Conservation (phyloP, 371 early-diverging fungal species). For the Actinomortierella wolfii region DNA sequence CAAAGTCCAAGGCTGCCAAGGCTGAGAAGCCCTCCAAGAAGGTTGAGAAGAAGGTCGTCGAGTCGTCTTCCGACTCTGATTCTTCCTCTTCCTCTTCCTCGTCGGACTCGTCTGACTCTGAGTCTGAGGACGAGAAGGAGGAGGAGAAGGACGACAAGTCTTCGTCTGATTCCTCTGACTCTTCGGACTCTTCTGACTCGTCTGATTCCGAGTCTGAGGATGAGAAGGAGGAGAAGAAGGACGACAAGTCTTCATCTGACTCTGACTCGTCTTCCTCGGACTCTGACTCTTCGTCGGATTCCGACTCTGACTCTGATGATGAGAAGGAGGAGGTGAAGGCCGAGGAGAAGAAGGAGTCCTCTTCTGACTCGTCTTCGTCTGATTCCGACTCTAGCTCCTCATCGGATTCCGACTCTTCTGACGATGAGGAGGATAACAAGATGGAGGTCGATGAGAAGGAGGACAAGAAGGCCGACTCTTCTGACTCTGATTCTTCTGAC, state of each 20-base stretch:
- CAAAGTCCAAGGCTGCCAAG: constrained; percentile 37
- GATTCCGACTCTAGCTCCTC: constrained; percentile 17
- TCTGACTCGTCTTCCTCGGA: constrained; percentile 10
- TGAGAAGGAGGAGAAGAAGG: constrained; percentile 9
- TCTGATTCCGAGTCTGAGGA: constrained; percentile 18
- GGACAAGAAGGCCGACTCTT: constrained; percentile 20
- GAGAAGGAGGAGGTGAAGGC: constrained; percentile 24
- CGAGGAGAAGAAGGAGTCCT: constrained; percentile 15
- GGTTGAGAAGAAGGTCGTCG: constrained; percentile 44
- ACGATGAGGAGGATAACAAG: constrained; percentile 44
- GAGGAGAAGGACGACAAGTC: constrained; percentile 17
- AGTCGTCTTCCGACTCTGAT: constrained; percentile 28
- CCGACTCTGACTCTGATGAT: constrained; percentile 22
- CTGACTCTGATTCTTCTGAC: constrained; percentile 18
- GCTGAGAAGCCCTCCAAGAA: constrained; percentile 42
- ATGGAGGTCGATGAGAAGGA: constrained; percentile 30
- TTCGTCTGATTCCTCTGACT: constrained; percentile 17
- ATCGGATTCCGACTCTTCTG: constrained; percentile 33
- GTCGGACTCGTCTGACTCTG: constrained; percentile 22
- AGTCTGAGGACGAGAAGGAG: constrained; percentile 28
- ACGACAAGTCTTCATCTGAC: constrained; percentile 15
- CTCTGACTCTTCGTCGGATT: constrained; percentile 15
- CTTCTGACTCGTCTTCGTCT: constrained; percentile 18
- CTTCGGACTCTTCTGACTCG: constrained; percentile 16
- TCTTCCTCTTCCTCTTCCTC: constrained; percentile 19